Percentiles rank a stretch among this genome's conserved stretches.
Evolutionary conservation across 2,329 filamentous ascomycete species (phyloP).

Genomic region (Pseudogymnoascus sp.): DNA sequence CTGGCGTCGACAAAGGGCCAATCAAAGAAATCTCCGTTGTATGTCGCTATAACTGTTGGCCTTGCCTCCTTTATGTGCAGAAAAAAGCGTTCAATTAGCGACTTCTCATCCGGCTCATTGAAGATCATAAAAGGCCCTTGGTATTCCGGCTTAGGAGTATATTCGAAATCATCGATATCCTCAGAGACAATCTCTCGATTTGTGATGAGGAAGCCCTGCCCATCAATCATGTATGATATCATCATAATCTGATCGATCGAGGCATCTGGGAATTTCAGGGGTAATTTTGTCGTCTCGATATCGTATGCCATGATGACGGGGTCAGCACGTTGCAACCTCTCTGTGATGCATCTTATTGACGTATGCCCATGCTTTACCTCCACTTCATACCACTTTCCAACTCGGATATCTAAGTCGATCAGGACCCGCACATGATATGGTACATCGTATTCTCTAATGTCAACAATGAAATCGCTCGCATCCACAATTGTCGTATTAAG

Average conservation of each 20-base stretch:
- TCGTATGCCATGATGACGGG: slow-evolving; percentile 98
- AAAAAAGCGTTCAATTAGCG: slow-evolving; percentile 83
- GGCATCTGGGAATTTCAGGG: slow-evolving; percentile 92
- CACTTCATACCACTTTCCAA: slow-evolving; percentile 94
- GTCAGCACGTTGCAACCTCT: slow-evolving; percentile 81
- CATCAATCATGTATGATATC: slow-evolving; percentile 99
- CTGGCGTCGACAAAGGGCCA: slow-evolving; percentile 96
- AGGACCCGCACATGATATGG: slow-evolving; percentile 98
- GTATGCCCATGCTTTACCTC: slow-evolving; percentile 87
- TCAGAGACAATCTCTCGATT: slow-evolving; percentile 97
- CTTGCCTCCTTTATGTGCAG: slow-evolving; percentile 88
- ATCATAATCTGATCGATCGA: slow-evolving; percentile 98
- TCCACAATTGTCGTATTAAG: slow-evolving; percentile 68
- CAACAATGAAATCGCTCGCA: slow-evolving; percentile 93
- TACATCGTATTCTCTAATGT: slow-evolving; percentile 98
- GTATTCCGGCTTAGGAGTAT: slow-evolving; percentile 95
- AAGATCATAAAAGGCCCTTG: slow-evolving; percentile 94
- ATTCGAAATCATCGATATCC: slow-evolving; percentile 95
- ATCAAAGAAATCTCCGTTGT: slow-evolving; percentile 99
- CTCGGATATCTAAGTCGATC: slow-evolving; percentile 78
- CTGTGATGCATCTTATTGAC: slow-evolving; percentile 75
- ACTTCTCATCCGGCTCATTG: slow-evolving; percentile 92
- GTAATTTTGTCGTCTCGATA: slow-evolving; percentile 94
- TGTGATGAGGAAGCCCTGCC: slow-evolving; percentile 93
- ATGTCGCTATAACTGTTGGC: slow-evolving; percentile 97